A percentile compares a stretch with the other conserved stretches of the same genome.
phyloP scores from a whole-genome alignment of 2,329 filamentous ascomycete genomes.

The Fusarium nodosum region DNA sequence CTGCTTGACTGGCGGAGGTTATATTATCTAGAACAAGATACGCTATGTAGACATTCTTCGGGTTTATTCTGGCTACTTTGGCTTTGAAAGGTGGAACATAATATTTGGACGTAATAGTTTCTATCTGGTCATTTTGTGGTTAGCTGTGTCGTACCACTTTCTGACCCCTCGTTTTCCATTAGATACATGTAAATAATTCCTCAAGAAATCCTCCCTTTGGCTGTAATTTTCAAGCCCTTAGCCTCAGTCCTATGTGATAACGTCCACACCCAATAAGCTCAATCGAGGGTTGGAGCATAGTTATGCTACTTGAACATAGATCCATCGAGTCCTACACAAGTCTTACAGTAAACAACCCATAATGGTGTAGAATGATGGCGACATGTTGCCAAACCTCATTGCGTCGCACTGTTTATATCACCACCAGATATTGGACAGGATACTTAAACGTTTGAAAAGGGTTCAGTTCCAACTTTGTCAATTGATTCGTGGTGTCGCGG shows the following conservation, averaged over 20 bases:
- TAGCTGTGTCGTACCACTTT: background rate
- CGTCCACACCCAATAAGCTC: background rate
- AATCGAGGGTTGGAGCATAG: background rate
- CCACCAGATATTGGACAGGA: no score
- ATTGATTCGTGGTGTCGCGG: background rate
- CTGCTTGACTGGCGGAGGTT: conserved; percentile 75
- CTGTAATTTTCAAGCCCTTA: background rate
- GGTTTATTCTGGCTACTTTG: conserved; percentile 3
- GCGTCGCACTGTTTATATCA: no score
- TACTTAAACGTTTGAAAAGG: no score
- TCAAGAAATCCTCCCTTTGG: background rate
- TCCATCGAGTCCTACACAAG: background rate
- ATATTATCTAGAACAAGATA: conserved; percentile 61
- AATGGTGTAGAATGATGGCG: no score
- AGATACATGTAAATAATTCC: conserved; percentile 3
- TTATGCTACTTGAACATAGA: background rate
- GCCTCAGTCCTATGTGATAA: background rate
- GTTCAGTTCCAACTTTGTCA: no score
- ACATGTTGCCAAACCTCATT: no score
- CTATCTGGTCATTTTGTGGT: background rate
- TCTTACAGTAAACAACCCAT: background rate
- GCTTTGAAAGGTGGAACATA: conserved; percentile 16
- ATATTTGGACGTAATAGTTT: conserved; percentile 2
- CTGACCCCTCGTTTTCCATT: conserved; percentile 12
- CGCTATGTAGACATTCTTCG: background rate